Evolutionary conservation across 108 stramenopile species (phyloP).

Genomic region (Chaetoceros muelleri): DNA sequence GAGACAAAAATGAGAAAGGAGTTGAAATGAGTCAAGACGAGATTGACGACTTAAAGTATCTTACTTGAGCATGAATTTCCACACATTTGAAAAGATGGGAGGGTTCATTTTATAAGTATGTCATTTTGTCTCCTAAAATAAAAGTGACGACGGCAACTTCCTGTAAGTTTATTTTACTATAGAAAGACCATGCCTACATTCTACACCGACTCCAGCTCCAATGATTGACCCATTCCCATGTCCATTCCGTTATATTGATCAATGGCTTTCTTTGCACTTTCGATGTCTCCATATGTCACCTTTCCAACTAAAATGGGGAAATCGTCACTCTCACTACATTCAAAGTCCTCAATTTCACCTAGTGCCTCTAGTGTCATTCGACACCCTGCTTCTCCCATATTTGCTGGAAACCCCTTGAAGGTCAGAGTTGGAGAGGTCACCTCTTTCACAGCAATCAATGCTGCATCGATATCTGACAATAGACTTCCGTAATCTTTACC

Average conservation of each 20-base stretch:
- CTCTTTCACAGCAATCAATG: conserved; percentile 55
- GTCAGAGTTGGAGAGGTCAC: conserved; percentile 51
- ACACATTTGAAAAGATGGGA: no score
- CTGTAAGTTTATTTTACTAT: no score
- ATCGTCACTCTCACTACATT: conserved; percentile 48
- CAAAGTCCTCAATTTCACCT: conserved; percentile 56
- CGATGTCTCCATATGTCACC: conserved; percentile 72
- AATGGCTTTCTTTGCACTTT: conserved; percentile 70
- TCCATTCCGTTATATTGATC: conserved; percentile 86
- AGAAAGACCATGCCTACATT: no score
- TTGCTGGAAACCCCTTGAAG: conserved; percentile 78
- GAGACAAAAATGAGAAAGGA: no score
- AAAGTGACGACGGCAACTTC: no score
- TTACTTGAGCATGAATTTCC: no score
- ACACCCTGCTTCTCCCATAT: conserved; percentile 69
- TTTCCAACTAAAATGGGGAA: conserved; percentile 59
- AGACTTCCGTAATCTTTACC: conserved; percentile 35
- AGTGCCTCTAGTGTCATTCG: conserved; percentile 80
- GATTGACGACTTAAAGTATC: no score
- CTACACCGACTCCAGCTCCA: conserved; percentile 53
- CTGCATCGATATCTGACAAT: conserved; percentile 40
- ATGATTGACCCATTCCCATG: conserved; percentile 74
- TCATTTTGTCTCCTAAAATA: no score
- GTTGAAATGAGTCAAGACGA: no score
- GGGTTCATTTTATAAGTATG: no score